phyloP scores from a whole-genome alignment of 805 yeast species.

The Priceomyces fermenticarens region DNA sequence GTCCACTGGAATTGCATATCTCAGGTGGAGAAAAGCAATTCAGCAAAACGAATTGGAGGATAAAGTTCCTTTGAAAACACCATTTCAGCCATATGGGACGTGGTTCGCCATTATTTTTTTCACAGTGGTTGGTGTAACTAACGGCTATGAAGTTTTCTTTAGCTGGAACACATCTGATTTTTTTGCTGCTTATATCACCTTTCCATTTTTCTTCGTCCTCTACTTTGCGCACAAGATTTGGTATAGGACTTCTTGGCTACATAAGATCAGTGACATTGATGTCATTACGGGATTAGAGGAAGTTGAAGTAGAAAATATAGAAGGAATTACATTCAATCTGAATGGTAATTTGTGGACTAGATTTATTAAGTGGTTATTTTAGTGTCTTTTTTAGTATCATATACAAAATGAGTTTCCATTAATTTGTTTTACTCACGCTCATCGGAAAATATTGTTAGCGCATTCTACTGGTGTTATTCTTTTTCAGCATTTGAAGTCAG shows the following conservation, averaged over 20 bases:
- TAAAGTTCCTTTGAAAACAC: conserved; percentile 22
- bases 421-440: no score
- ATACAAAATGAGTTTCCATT: no score
- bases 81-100: conserved; percentile 30
- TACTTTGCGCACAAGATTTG: conserved; percentile 28
- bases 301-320: conserved; percentile 44
- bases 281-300: conserved; percentile 52
- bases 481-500: no score
- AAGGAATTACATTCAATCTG: no score
- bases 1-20: neutral
- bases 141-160: conserved; percentile 33
- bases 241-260: neutral
- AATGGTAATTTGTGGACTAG: no score
- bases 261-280: conserved; percentile 44
- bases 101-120: conserved; percentile 24
- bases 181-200: conserved; percentile 33
- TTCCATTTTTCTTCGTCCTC: conserved; percentile 25
- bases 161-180: conserved; percentile 25
- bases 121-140: conserved; percentile 23
- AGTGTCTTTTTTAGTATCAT: no score
- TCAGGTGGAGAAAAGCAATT: conserved; percentile 1
- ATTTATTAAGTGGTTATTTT: no score
- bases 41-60: neutral
- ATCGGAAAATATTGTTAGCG: no score
- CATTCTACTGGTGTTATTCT: no score